phyloP scores from a whole-genome alignment of 495 filamentous ascomycete species.

The Daldinia childiae region DNA sequence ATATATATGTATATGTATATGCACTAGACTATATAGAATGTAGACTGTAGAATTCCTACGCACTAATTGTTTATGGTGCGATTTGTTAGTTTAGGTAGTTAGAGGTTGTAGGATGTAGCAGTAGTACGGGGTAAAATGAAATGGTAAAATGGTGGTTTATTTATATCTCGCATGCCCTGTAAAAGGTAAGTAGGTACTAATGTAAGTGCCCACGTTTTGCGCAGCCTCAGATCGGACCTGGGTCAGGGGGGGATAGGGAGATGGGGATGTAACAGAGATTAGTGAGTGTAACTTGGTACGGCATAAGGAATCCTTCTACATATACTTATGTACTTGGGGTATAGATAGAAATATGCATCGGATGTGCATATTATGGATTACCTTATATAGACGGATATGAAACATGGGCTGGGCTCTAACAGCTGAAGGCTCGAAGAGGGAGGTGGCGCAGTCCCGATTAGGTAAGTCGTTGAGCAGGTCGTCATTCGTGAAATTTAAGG shows the following conservation, averaged over 20 bases:
- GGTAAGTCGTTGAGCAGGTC: background rate
- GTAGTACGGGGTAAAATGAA: no score
- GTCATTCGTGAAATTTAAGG: background rate
- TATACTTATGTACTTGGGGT: no score
- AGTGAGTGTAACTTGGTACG: no score
- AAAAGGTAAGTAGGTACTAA: no score
- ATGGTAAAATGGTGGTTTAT: no score
- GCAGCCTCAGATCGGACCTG: conserved; percentile 11
- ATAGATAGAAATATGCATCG: background rate
- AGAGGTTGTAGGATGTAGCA: background rate
- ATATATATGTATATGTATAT: background rate
- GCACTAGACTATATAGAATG: no score
- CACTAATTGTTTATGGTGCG: no score
- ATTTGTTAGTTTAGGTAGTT: background rate
- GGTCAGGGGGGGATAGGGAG: no score
- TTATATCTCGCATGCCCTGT: no score
- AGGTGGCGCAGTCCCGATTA: conserved; percentile 5
- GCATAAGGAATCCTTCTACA: background rate
- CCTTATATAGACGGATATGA: background rate
- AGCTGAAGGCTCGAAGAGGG: background rate
- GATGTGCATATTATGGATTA: no score
- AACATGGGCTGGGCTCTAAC: background rate
- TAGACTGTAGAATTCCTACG: no score
- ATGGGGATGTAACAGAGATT: no score
- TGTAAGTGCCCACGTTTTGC: background rate